These are phyloP conservation scores for Adiantum capillusveneris DNA, from an alignment of 75 land plant species.

Conservation along the genomic window DNA sequence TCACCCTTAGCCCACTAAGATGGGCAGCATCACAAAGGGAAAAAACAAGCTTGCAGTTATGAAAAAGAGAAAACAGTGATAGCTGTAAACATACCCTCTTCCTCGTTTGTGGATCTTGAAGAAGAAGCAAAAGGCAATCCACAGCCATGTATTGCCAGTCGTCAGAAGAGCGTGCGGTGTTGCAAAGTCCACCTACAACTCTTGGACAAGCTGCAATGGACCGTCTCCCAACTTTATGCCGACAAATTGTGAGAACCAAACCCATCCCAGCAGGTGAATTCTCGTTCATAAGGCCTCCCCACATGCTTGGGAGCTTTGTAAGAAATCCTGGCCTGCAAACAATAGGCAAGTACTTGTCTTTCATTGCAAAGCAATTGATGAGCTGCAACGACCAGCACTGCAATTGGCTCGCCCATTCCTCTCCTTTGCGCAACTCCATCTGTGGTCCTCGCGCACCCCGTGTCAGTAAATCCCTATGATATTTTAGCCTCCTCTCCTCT, in stretches of 20 bases:
- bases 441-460: constrained; percentile 54
- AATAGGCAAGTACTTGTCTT: constrained; percentile 20
- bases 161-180: constrained; percentile 62
- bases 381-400: constrained; percentile 72
- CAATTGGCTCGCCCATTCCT: constrained; percentile 82
- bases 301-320: constrained; percentile 44
- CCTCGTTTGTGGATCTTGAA: constrained; percentile 47
- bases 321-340: constrained; percentile 42
- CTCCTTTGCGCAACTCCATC: constrained; percentile 54
- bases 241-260: constrained; percentile 51
- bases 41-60: too few relatives aligned
- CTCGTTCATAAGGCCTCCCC: constrained; percentile 61
- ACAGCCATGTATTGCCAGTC: constrained; percentile 83
- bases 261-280: constrained; percentile 63
- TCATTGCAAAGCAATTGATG: constrained; percentile 59
- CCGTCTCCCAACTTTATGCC: constrained; percentile 33
- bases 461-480: constrained; percentile 61
- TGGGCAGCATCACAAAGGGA: too few relatives aligned
- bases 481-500: constrained; percentile 29
- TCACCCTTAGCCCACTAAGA: too few relatives aligned
- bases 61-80: too few relatives aligned
- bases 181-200: constrained; percentile 39
- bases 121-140: constrained; percentile 63
- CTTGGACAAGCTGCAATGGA: constrained; percentile 19
- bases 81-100: constrained; percentile 22